Evolutionary conservation across 2,329 filamentous ascomycete species (phyloP).

Genomic region (Colletotrichum sp.): DNA sequence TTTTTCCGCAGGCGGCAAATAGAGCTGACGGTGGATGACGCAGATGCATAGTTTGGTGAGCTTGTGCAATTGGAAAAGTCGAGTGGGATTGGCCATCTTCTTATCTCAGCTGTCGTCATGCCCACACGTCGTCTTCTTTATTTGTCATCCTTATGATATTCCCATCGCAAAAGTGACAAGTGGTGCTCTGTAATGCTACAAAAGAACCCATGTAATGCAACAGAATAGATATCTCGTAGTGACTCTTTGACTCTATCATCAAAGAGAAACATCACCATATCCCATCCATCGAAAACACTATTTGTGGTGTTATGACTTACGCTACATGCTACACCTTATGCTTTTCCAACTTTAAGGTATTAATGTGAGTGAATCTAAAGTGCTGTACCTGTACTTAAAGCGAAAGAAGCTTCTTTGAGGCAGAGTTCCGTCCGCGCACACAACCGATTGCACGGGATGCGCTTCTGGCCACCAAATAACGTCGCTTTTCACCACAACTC

Average conservation of each 20-base stretch:
- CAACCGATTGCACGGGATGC: background rate
- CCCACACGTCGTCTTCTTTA: rapidly evolving
- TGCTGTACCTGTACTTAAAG: background rate
- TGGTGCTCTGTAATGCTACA: rapidly evolving
- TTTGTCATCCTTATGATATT: background rate
- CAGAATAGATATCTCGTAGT: too few species aligned
- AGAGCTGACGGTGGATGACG: rapidly evolving
- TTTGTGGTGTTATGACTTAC: background rate
- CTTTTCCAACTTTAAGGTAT: rapidly evolving
- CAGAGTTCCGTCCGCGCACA: background rate
- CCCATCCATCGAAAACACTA: too few species aligned
- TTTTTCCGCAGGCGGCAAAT: background rate
- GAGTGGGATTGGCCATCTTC: rapidly evolving
- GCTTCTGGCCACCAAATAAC: background rate
- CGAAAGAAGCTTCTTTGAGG: background rate
- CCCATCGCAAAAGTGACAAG: rapidly evolving
- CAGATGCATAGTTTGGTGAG: background rate
- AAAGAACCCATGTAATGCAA: background rate
- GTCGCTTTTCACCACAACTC: background rate
- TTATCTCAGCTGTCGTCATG: background rate
- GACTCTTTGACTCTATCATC: too few species aligned
- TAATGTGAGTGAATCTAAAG: rapidly evolving
- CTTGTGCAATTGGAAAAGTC: background rate
- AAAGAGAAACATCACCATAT: too few species aligned
- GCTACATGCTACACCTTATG: background rate